These are phyloP conservation scores for Anthracocystis setariae DNA, from an alignment of 1,284 basidiomycete genomes.

Conservation along the genomic window DNA sequence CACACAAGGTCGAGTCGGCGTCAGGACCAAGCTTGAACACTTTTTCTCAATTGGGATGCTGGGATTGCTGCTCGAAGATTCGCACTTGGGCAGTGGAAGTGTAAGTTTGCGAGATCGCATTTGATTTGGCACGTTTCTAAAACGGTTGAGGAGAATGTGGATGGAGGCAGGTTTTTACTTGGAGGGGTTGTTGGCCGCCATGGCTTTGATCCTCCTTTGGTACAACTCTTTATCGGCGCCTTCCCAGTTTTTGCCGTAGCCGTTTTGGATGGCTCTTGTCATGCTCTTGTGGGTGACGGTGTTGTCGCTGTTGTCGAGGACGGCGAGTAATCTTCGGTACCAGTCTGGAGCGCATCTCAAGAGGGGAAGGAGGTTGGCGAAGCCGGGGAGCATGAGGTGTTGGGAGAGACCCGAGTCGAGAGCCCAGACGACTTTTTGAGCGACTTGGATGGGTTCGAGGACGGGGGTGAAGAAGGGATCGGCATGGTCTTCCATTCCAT, in stretches of 20 bases:
- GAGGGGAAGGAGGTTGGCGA: slow-evolving; percentile 55
- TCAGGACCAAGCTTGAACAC: not conserved
- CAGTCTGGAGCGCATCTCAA: slow-evolving; percentile 61
- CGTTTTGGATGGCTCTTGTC: slow-evolving; percentile 49
- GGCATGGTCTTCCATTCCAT: slow-evolving; percentile 62
- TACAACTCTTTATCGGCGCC: slow-evolving; percentile 49
- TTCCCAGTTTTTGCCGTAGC: slow-evolving; percentile 62
- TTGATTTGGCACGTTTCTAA: too few relatives aligned
- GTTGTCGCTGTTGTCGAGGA: slow-evolving; percentile 61
- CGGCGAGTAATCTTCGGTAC: slow-evolving; percentile 49
- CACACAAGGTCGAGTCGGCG: not conserved
- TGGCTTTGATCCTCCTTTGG: slow-evolving; percentile 24
- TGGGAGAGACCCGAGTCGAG: slow-evolving; percentile 61
- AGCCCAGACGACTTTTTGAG: slow-evolving; percentile 48
- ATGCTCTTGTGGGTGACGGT: slow-evolving; percentile 59
- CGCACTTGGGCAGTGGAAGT: too few relatives aligned
- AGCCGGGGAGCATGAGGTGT: slow-evolving; percentile 57
- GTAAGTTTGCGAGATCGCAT: too few relatives aligned
- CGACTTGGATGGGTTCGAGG: slow-evolving; percentile 62
- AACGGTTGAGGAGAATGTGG: too few relatives aligned
- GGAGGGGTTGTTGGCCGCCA: slow-evolving; percentile 13
- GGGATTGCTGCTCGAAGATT: too few relatives aligned
- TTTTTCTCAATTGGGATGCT: too few relatives aligned
- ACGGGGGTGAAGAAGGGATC: slow-evolving; percentile 63
- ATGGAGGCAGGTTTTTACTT: too few relatives aligned